Base-by-base conservation (phyloP, 1,284 basidiomycete species). In the Phellopilus nigrolimitatus region DNA sequence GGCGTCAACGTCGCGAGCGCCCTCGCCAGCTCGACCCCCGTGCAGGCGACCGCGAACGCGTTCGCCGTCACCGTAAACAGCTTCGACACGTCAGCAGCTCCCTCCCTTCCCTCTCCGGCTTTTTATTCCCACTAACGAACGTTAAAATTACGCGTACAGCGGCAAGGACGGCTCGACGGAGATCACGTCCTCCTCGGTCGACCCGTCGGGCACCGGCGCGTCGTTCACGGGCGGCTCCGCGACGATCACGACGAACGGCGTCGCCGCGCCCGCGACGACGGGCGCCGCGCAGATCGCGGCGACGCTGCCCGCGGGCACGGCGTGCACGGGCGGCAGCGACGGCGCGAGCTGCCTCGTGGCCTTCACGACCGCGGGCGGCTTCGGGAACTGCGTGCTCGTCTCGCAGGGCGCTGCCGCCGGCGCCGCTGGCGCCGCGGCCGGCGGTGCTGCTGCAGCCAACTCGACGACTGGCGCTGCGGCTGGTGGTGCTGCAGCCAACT, bases 91-190 rank as follows among this genome's bases (percentile, higher is more conserved):
- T 78, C 56, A 55, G 74, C 15, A 34, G 4, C 27, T 13, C 8
- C 7, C 8, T n/a, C n/a, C n/a, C n/a, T 4, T 40, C 31, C 31
- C 17, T 31, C n/a, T 40, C 13, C 25, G 25, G 28, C 13, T 17
- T 27, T 31, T 36, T 10, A 49, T 37, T 39, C 41, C 33, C 25
- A 1, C 15, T 37, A n/a, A n/a, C n/a, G n/a, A n/a, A n/a, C n/a
- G n/a, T n/a, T n/a, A n/a, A n/a, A n/a, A n/a, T n/a, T 51, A 7
- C 40, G 44, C 34, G 34, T 28, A 19, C 44, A 75, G 71, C 39
- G 70, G 70, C 38, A 48, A 55, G 3, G 78, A 80, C 60, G 79
- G 78, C 25, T 79, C 78, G 4, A 71, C 74, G n/a, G 62, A 71
- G 50, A 67, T 80, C 46, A 63, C 64, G 7, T 21, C 56, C 10